Evolutionary conservation across 176 grass and related monocot species (phyloP), one percentile per base, ranked within the genome.

Genomic region (Juncus inflexus): DNA sequence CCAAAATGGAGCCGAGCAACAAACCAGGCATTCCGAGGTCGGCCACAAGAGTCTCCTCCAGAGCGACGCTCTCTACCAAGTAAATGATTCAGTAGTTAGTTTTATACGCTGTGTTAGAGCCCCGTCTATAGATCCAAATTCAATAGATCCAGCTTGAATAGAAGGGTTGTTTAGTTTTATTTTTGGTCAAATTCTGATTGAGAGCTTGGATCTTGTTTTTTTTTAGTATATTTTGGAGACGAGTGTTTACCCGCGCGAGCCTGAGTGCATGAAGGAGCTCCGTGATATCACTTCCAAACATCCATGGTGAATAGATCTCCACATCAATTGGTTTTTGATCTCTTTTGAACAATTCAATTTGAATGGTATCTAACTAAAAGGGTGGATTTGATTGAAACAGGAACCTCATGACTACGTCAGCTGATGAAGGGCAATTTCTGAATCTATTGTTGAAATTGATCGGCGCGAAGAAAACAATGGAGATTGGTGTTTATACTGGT

Each of bases 401-500:
- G 91, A 90, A 90, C 70, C 64, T 90, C 76, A 90, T 96, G 87
- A 80, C 81, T 40, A 87, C 84, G 4, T 83, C 87, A 4, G 83
- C 91, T 2, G 91, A 96, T 62, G 91, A 96, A 73, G 91, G 87
- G 0, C 91, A 96, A 71, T 96, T 96, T 82, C 76, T 96, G 57
- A 85, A 78, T 61, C 70, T 96, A 72, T 80, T 96, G 59, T 58
- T 96, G 51, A 96, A 96, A 74, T 74, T 96, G 81, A 83, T 87
- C 76, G 84, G 84, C 62, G 91, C 91, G 14, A 90, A 96, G 87
- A 90, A 90, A 72, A 96, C 91, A 43, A 90, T 96, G 84, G 91
- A 96, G 79, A 96, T 96, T 77, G 91, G 91, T 57, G 91, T 96
- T n/a, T 96, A 85, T 67, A 96, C 91, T 40, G 91, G 91, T 47